A percentile compares a stretch with the other conserved stretches of the same genome.
Conservation (phyloP, 306 rosid genomes). For the Acacia crassicarpa region DNA sequence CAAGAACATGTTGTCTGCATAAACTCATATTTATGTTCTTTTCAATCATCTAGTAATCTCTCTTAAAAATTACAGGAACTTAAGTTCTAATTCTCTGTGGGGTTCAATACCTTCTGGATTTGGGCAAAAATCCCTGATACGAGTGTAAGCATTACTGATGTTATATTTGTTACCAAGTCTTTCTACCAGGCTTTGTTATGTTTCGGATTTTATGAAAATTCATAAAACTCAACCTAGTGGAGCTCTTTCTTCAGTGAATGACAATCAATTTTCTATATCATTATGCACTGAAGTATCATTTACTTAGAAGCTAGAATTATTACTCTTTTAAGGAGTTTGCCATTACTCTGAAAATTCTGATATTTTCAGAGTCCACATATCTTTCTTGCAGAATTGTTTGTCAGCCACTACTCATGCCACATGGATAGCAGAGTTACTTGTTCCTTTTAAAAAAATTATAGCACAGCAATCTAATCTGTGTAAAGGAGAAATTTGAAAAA, state of each 20-base stretch:
- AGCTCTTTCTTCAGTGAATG: constrained; percentile 13
- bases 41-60: constrained; percentile 15
- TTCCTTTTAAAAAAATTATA: background rate
- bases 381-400: constrained; percentile 5
- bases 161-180: background rate
- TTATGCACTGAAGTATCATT: background rate
- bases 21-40: background rate
- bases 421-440: constrained; percentile 2
- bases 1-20: constrained; percentile 13
- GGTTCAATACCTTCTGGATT: constrained; percentile 74
- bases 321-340: background rate
- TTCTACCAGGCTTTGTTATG: background rate
- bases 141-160: constrained; percentile 62
- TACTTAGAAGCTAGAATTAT: constrained; percentile 6
- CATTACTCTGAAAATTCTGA: background rate
- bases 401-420: background rate
- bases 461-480: background rate
- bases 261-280: background rate
- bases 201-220: constrained; percentile 19
- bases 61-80: constrained; percentile 56
- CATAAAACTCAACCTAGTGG: constrained; percentile 1
- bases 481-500: background rate
- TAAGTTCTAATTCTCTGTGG: constrained; percentile 73
- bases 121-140: constrained; percentile 61
- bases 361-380: background rate